Base-by-base conservation (phyloP, 495 filamentous ascomycete genomes). In the Neohortaea acidophila region DNA sequence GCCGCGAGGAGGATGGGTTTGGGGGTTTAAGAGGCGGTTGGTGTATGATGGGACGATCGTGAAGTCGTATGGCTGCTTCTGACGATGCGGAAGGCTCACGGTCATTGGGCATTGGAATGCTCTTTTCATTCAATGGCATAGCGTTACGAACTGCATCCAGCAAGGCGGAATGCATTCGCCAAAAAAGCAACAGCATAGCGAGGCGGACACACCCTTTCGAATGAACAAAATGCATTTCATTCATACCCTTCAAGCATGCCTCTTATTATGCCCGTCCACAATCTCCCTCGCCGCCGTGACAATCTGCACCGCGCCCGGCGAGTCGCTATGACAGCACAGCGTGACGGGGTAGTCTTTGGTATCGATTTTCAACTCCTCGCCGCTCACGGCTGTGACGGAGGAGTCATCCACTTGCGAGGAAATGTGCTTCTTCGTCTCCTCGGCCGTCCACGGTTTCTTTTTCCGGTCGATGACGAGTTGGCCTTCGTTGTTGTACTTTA, bases 251-350 rank as follows among this genome's bases (percentile, higher is more conserved):
- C n/a, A n/a, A n/a, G n/a, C n/a, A n/a, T n/a, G 17, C 37, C 47
- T 47, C 35, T 38, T 33, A 31, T 58, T 58, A 39, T 50, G 52
- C 41, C 54, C 55, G 25, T 58, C 53, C 1, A 57, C 43, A 9
- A 57, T 51, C 38, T 52, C 45, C 47, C 65, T 47, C 4, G 64
- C 63, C 8, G 61, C 61, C n/a, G 53, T 66, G 21, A 70, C 58
- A 25, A 70, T 69, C 11, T 67, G 61, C 11, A 71, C 45, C 31
- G 63, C 65, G 4, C 62, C 65, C 8, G 66, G 67, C 14, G 59
- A 64, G 47, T 73, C 69, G 7, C 67, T 70, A 47, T 72, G 69
- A 49, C 68, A 72, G 46, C 69, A 72, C 13, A 72, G 58, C 8
- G 62, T 59, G 4, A 72, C 43, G 3, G 60, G 52, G 43, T 70